Conservation (phyloP, 2,329 filamentous ascomycete species). For the Bretziella fagacearum region DNA sequence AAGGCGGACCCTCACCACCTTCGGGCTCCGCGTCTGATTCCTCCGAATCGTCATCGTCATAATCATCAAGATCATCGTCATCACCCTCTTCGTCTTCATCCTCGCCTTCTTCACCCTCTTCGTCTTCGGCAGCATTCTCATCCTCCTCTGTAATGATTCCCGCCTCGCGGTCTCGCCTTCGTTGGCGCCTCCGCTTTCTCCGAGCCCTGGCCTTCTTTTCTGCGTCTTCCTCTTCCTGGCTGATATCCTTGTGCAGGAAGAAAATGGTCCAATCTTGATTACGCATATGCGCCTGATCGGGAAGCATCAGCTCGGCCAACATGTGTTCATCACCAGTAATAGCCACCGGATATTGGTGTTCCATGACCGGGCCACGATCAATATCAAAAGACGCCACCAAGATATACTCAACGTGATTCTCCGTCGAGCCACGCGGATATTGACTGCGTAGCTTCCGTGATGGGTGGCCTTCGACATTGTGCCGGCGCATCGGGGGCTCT, state of each 20-base stretch:
- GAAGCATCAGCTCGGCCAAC: conserved; percentile 95
- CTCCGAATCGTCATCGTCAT: conserved; percentile 36
- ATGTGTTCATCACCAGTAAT: conserved; percentile 97
- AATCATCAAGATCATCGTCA: conserved; percentile 26
- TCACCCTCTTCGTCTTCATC: conserved; percentile 35
- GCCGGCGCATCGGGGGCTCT: conserved; percentile 26
- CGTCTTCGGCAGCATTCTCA: conserved; percentile 23
- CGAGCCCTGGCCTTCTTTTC: conserved; percentile 42
- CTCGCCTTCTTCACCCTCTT: conserved; percentile 28
- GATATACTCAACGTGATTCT: conserved; percentile 98
- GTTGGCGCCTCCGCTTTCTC: conserved; percentile 33
- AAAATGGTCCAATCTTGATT: conserved; percentile 99
- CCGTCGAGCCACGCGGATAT: conserved; percentile 53
- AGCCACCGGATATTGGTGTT: conserved; percentile 87
- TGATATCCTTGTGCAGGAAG: conserved; percentile 91
- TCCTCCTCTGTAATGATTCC: conserved; percentile 30
- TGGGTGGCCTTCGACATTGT: conserved; percentile 33
- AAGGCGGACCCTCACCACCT: conserved; percentile 64
- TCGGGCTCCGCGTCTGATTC: conserved; percentile 47
- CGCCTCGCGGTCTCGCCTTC: conserved; percentile 33
- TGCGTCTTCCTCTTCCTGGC: conserved; percentile 62
- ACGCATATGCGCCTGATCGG: conserved; percentile 85
- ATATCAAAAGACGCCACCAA: conserved; percentile 95
- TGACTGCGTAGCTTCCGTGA: conserved; percentile 50
- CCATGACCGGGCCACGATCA: conserved; percentile 90